These are phyloP conservation scores for Fusarium euwallaceae DNA, from an alignment of 2,329 filamentous ascomycete genomes.

Conservation along the genomic window DNA sequence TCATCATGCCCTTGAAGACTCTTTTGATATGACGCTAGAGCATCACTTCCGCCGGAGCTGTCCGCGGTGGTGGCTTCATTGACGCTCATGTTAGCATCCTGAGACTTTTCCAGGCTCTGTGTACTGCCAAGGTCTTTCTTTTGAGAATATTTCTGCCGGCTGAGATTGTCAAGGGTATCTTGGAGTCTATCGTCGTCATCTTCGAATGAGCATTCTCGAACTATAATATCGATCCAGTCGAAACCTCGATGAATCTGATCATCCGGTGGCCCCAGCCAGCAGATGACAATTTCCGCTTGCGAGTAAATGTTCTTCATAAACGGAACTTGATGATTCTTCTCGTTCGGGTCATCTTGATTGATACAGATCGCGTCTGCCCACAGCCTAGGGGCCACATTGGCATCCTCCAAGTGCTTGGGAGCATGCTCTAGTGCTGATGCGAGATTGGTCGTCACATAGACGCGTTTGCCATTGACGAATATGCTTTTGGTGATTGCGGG, in stretches of 20 bases:
- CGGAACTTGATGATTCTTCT: conserved; percentile 10
- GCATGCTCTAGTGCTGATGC: not conserved
- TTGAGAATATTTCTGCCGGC: not conserved
- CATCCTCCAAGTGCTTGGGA: not conserved
- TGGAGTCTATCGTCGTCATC: not conserved
- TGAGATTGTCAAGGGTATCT: not conserved
- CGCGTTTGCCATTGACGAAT: not conserved
- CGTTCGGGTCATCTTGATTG: not conserved
- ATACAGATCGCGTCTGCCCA: conserved; percentile 15
- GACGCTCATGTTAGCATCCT: not conserved
- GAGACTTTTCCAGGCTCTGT: not conserved
- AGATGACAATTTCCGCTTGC: not conserved
- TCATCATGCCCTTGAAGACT: not conserved
- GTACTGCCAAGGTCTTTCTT: not conserved
- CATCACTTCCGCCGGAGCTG: not conserved
- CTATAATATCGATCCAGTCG: not conserved
- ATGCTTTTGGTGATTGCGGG: not conserved
- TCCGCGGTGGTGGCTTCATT: not conserved
- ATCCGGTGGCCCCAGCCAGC: conserved; percentile 4
- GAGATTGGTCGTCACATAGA: not conserved
- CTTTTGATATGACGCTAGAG: conserved; percentile 7
- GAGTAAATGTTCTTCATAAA: conserved; percentile 12
- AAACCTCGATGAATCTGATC: not conserved
- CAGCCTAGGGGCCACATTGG: not conserved
- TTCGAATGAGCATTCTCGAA: not conserved